These are phyloP conservation scores for Microcyclospora tardicrescens DNA, from an alignment of 2,329 filamentous ascomycete species.

Conservation along the genomic window DNA sequence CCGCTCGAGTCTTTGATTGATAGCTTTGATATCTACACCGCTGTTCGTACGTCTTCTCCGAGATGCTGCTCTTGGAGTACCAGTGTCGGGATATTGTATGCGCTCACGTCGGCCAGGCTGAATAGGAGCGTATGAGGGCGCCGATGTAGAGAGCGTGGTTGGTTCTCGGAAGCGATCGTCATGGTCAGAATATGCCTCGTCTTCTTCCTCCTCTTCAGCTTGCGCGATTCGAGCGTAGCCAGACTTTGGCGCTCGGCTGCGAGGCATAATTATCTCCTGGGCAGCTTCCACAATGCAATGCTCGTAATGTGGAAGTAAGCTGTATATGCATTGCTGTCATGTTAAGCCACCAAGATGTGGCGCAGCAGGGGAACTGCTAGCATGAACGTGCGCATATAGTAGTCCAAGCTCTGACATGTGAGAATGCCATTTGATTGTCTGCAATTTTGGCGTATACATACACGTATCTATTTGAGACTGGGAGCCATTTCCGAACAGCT, in stretches of 20 bases:
- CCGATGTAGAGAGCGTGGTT: constrained; percentile 22
- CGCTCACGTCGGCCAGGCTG: constrained; percentile 31
- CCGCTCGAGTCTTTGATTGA: constrained; percentile 85
- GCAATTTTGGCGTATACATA: too few relatives aligned
- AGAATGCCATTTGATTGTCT: too few relatives aligned
- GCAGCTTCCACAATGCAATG: too few relatives aligned
- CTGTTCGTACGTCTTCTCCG: constrained; percentile 58
- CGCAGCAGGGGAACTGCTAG: too few relatives aligned
- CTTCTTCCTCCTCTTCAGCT: constrained; percentile 36
- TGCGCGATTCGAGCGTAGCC: constrained; percentile 41
- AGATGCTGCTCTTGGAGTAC: constrained; percentile 17
- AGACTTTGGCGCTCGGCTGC: constrained; percentile 30
- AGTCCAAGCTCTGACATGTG: too few relatives aligned
- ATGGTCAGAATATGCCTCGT: constrained; percentile 26
- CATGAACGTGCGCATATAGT: too few relatives aligned
- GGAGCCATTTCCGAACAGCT: too few relatives aligned
- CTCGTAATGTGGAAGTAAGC: too few relatives aligned
- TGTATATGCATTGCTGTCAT: too few relatives aligned
- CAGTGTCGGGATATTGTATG: constrained; percentile 28
- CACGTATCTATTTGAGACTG: too few relatives aligned
- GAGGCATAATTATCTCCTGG: constrained; percentile 15
- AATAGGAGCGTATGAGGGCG: constrained; percentile 33
- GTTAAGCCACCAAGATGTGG: too few relatives aligned
- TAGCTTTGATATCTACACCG: constrained; percentile 93
- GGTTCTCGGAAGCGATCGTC: constrained; percentile 22